Conservation (phyloP, 2,329 filamentous ascomycete genomes). For the Chrysoporthe puriensis region DNA sequence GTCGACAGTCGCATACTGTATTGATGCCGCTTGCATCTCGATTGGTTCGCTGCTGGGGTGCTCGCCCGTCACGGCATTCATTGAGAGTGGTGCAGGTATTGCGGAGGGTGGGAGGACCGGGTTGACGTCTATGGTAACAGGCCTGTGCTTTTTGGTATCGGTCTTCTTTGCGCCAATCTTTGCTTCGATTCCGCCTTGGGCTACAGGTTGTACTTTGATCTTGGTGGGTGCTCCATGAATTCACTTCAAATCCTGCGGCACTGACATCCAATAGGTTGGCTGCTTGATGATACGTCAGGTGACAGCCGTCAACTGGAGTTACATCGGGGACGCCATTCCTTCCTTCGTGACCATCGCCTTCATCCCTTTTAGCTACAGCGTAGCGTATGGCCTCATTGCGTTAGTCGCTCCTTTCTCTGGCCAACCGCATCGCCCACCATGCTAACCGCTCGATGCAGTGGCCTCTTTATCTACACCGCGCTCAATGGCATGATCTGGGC, state of each 20-base stretch:
- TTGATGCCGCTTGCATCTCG: slow-evolving; percentile 72
- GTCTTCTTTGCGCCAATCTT: slow-evolving; percentile 92
- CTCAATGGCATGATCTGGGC: slow-evolving; percentile 53
- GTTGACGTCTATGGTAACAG: slow-evolving; percentile 77
- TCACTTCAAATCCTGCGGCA: background rate
- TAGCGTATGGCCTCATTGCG: slow-evolving; percentile 77
- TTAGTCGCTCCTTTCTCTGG: slow-evolving; percentile 41
- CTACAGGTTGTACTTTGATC: slow-evolving; percentile 82
- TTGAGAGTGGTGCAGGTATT: slow-evolving; percentile 89
- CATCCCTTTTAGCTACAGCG: slow-evolving; percentile 79
- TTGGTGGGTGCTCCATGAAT: slow-evolving; percentile 49
- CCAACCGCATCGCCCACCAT: background rate
- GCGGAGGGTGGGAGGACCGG: slow-evolving; percentile 86
- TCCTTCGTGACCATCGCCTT: slow-evolving; percentile 76
- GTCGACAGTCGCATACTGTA: slow-evolving; percentile 78
- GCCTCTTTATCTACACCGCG: slow-evolving; percentile 57
- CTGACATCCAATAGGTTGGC: slow-evolving; percentile 51
- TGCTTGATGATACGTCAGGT: slow-evolving; percentile 80
- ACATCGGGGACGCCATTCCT: slow-evolving; percentile 74
- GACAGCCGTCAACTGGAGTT: slow-evolving; percentile 75
- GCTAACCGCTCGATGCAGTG: slow-evolving; percentile 38
- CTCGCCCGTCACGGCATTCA: slow-evolving; percentile 83
- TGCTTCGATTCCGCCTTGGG: slow-evolving; percentile 86
- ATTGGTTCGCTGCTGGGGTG: slow-evolving; percentile 75
- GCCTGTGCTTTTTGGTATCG: slow-evolving; percentile 82